Base-by-base conservation (phyloP, 2,329 filamentous ascomycete species). In the Fusarium dlaminii region DNA sequence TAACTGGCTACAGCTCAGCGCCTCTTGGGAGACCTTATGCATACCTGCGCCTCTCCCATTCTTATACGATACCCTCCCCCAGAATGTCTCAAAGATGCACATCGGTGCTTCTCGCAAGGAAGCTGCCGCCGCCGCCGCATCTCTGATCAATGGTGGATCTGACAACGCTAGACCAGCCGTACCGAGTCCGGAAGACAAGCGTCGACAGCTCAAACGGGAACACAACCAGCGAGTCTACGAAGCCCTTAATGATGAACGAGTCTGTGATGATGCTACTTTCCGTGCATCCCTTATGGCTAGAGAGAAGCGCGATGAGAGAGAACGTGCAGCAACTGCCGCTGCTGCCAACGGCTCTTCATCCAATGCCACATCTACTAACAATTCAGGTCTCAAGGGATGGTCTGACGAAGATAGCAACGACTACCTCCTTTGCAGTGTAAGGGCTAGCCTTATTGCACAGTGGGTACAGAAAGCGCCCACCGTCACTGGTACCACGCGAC, bases 21-120 rank as follows among this genome's bases (percentile, higher is more conserved):
- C 87, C 8, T 86, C 87, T 2, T 96, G 94, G 94, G 93, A 95
- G 71, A 84, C 84, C 5, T 87, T 96, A 22, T 96, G 93, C 77
- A 84, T 87, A 1, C 89, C 90, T 0, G 86, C 87, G 6, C 88
- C 89, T 3, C 81, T 91, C 5, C 86, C 88, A 22, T 32, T 77
- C 11, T 74, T 74, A 42, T 77, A 76, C 29, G 46, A 71, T 30
- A 40, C 45, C 40, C 73, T 55, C 9, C 45, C 52, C 27, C 45
- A 40, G 20, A 39, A 46, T 15, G 27, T 45, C 27, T 17, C 54
- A 20, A 68, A 67, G 36, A n/a, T 40, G n/a, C 37, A 60, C 52
- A 42, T 40, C 22, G 63, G 49, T 12, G 24, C 45, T 18, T 56
- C 64, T 46, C 68, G 54, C 17, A 64, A 66, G 29, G 68, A 56